A percentile compares a stretch with the other conserved stretches of the same genome.
These are phyloP conservation scores for Ophiostoma piceae DNA, from an alignment of 2,329 filamentous ascomycete genomes.

Conservation along the genomic window DNA sequence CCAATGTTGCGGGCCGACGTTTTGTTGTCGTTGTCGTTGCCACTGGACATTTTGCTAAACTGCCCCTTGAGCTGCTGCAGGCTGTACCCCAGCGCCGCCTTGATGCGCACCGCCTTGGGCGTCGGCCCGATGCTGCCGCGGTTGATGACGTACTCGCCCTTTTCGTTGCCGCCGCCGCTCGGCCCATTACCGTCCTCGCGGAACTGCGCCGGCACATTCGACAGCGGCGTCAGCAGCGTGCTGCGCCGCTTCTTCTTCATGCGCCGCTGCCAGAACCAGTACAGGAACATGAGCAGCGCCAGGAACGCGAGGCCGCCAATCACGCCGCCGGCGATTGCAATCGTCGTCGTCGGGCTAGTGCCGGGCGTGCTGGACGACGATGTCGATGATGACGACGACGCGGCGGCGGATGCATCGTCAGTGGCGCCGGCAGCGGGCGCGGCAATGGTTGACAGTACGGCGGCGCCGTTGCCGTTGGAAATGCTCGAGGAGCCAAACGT, in stretches of 20 bases:
- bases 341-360: conserved; percentile 31
- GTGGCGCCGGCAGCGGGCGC: not conserved
- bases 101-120: conserved; percentile 40
- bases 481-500: not conserved
- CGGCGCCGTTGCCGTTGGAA: not conserved
- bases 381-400: not conserved
- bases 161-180: conserved; percentile 11
- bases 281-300: conserved; percentile 43
- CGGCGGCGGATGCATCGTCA: not conserved
- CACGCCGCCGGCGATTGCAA: conserved; percentile 48
- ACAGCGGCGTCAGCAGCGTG: conserved; percentile 47
- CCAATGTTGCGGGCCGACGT: not conserved
- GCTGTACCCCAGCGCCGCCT: conserved; percentile 38
- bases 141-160: conserved; percentile 39
- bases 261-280: conserved; percentile 49
- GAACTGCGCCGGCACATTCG: conserved; percentile 24
- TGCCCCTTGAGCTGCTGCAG: conserved; percentile 36
- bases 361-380: conserved; percentile 15
- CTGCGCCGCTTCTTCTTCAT: conserved; percentile 41
- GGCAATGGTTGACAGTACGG: not conserved
- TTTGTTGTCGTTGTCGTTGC: not conserved
- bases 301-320: conserved; percentile 46
- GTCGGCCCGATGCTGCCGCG: conserved; percentile 48
- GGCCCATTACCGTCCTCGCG: not conserved
- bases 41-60: conserved; percentile 39